Conservation (phyloP, 2,329 filamentous ascomycete species). For the Emmonsiellopsis sp. region DNA sequence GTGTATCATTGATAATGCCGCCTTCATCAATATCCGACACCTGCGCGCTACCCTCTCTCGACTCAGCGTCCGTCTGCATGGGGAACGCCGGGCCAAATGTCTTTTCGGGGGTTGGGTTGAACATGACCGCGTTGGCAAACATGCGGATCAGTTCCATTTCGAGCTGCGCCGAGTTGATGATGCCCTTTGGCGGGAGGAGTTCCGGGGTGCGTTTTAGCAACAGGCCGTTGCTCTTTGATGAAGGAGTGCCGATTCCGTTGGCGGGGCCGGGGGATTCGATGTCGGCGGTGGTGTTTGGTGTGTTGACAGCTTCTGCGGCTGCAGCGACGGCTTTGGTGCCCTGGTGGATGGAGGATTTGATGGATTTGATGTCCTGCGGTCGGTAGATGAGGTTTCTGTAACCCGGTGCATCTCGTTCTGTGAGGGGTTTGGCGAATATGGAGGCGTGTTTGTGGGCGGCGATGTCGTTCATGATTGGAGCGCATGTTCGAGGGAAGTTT, state of each 20-base stretch:
- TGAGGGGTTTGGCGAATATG: conserved; percentile 67
- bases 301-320: conserved; percentile 52
- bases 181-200: conserved; percentile 73
- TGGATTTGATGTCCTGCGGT: conserved; percentile 68
- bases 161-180: conserved; percentile 86
- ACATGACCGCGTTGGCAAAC: conserved; percentile 98
- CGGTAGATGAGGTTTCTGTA: conserved; percentile 65
- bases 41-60: conserved; percentile 27
- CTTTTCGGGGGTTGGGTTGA: conserved; percentile 73
- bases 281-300: conserved; percentile 41
- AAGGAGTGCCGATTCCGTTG: conserved; percentile 18
- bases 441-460: conserved; percentile 68
- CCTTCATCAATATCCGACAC: conserved; percentile 64
- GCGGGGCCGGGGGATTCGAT: conserved; percentile 38
- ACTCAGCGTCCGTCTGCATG: conserved; percentile 35
- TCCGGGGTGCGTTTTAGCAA: conserved; percentile 55
- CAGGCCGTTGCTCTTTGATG: conserved; percentile 31
- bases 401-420: conserved; percentile 64
- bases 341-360: conserved; percentile 58
- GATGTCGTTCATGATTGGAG: conserved; percentile 65
- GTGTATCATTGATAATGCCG: conserved; percentile 75
- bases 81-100: conserved; percentile 56
- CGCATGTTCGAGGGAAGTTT: conserved; percentile 56
- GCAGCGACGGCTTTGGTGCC: conserved; percentile 35
- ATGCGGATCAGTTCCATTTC: conserved; percentile 92